Evolutionary conservation across 768 basidiomycete genomes (phyloP), one percentile per base, ranked within the genome.

Genomic region (Rhizopogon vesiculosus): DNA sequence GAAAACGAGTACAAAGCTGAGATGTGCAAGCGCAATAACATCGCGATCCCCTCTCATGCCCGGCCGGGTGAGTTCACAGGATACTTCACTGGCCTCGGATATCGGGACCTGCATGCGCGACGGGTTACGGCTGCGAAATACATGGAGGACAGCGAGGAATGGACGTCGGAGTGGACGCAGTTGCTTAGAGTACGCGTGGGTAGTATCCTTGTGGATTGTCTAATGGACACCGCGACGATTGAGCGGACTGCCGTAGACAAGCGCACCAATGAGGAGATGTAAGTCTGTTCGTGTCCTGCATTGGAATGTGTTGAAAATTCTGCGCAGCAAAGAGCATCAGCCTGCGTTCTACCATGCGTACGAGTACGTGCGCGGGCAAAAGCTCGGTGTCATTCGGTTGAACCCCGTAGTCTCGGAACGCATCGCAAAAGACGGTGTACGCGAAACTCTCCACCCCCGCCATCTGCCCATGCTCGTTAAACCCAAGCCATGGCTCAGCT

Each of bases 391-490:
- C 19, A 86, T 98, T 67, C 85, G 85, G 66, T 72, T 96, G 56
- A 96, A 98, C 68, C 85, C 87, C 0, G 83, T 78, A 4, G 87
- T 98, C 5, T 75, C 86, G 3, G 84, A 89, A 13, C 81, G 88
- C 3, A 74, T 98, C 53, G 84, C 91, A 3, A 84, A 82, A 56
- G 95, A 98, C 57, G 77, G 72, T 41, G 64, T 94, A 18, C 72
- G 76, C 12, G 79, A 85, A 52, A 82, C 88, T 0, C 75, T 98
- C 16, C 93, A 96, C 71, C 94, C 96, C 15, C 90, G 94, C 2
- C 91, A 96, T 69, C 78, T 99, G 22, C 96, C 96, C 8, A 99
- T 98, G 97, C 79, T 99, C 7, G 81, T 95, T 25, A 85, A 86
- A 58, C 96, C 96, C 2, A 86, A 86, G 59, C 91, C 92, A 0